Evolutionary conservation across 2,329 filamentous ascomycete genomes (phyloP).

Genomic region (Neobulgaria alba): DNA sequence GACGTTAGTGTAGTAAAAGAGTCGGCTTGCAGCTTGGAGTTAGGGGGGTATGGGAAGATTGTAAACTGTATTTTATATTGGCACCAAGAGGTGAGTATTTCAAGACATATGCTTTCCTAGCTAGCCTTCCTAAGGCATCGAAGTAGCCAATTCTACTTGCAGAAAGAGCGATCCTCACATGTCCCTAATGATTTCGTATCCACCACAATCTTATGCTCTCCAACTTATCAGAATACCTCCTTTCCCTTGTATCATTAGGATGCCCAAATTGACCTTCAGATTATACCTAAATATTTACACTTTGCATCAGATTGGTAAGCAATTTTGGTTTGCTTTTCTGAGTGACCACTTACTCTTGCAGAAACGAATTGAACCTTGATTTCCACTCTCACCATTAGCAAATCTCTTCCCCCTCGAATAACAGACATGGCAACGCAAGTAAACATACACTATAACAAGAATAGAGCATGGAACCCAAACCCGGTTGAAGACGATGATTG

Average conservation of each 20-base stretch:
- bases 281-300: too few relatives aligned
- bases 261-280: too few relatives aligned
- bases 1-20: slow-evolving; percentile 16
- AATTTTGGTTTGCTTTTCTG: neutral
- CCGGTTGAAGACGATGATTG: neutral
- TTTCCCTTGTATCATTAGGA: neutral
- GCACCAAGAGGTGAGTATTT: slow-evolving; percentile 8
- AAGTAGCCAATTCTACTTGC: neutral
- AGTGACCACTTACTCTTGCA: neutral
- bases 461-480: neutral
- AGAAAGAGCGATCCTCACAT: neutral
- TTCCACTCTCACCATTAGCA: neutral
- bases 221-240: neutral
- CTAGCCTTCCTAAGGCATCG: neutral
- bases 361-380: neutral
- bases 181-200: neutral
- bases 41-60: slow-evolving; percentile 10
- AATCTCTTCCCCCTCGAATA: neutral
- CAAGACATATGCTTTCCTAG: neutral
- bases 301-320: neutral
- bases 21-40: slow-evolving; percentile 22
- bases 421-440: neutral
- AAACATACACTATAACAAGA: neutral
- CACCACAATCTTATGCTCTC: neutral
- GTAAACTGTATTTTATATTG: slow-evolving; percentile 7